Base-by-base conservation (phyloP, 2,329 filamentous ascomycete species). In the Sclerotinia minor region DNA sequence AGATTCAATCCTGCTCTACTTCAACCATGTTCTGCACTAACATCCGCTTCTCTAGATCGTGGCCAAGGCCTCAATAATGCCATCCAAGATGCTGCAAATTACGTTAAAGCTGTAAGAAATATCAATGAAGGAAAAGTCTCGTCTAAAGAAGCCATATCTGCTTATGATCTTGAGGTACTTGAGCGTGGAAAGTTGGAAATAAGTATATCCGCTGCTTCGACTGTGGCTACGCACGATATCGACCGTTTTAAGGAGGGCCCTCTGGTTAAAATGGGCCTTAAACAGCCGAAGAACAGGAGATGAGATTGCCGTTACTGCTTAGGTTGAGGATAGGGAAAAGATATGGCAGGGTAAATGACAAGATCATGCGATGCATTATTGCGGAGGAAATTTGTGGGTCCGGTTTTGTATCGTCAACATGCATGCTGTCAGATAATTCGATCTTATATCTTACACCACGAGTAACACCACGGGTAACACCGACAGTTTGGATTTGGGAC, bases 41-140 rank as follows among this genome's bases (percentile, higher is more conserved):
- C 2, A 1, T 5, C 8, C 1, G 8, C 6, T 19, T 44, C 47
- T 35, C 8, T 54, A 68, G 67, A 68, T 65, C 67, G 67, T 29
- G 67, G 60, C 8, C 67, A 68, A 59, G 67, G 67, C 3, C 53
- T 68, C 45, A 68, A 65, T 35, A 64, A 68, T 24, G 60, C 67
- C 11, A 68, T 68, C 26, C 8, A 35, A 47, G 67, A 65, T n/a
- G 60, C 67, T 3, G 67, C 60, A 4, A 59, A 65, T 21, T 57
- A 47, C 17, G n/a, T 64, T 15, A 35, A 49, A 24, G 65, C 38
- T 4, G 55, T 63, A 9, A 44, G 26, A 17, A 67, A 54, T 49
- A 63, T 67, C 24, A 55, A 13, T 15, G 24, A 63, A 15, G 65
- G 65, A 32, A 44, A 38, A n/a, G 21, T 17, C 4, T n/a, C 49